Conservation (phyloP, 1,139 yeast species). For the Diutina rugosa region DNA sequence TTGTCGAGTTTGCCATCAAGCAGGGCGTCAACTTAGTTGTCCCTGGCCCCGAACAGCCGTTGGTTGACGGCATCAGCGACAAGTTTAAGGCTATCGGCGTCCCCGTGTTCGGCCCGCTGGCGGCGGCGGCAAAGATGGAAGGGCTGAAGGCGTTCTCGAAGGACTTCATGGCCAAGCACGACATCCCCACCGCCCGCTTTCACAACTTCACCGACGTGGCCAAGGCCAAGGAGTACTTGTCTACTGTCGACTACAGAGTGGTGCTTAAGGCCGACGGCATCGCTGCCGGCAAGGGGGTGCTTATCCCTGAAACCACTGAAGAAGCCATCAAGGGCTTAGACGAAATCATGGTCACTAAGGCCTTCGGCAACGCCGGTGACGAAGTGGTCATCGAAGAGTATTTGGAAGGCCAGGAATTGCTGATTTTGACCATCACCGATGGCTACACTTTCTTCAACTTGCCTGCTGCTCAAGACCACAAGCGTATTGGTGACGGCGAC, state of each 20-base stretch:
- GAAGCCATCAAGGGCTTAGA: conserved; percentile 80
- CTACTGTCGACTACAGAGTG: conserved; percentile 54
- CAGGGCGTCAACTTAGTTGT: conserved; percentile 63
- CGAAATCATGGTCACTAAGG: conserved; percentile 81
- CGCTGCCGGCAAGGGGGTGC: conserved; percentile 98
- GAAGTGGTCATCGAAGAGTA: conserved; percentile 95
- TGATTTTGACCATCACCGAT: conserved; percentile 84
- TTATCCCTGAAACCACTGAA: conserved; percentile 73
- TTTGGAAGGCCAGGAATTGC: conserved; percentile 92
- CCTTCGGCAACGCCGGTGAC: conserved; percentile 89
- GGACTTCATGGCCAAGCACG: conserved; percentile 83
- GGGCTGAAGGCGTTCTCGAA: conserved; percentile 95
- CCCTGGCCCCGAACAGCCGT: conserved; percentile 99
- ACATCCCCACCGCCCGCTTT: conserved; percentile 89
- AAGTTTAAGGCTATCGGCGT: conserved; percentile 69
- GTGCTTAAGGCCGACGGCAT: conserved; percentile 97
- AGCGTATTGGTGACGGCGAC: conserved; percentile 89
- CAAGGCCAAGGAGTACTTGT: conserved; percentile 60
- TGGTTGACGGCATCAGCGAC: conserved; percentile 82
- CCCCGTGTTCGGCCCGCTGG: conserved; percentile 93
- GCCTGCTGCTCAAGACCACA: conserved; percentile 98
- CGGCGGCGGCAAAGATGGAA: conserved; percentile 86
- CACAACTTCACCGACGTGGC: conserved; percentile 68
- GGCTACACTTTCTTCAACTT: conserved; percentile 85
- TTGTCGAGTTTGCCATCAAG: conserved; percentile 57